These are phyloP conservation scores for Wickerhamomyces chaumierensis DNA, from an alignment of 805 yeast species.

Conservation along the genomic window DNA sequence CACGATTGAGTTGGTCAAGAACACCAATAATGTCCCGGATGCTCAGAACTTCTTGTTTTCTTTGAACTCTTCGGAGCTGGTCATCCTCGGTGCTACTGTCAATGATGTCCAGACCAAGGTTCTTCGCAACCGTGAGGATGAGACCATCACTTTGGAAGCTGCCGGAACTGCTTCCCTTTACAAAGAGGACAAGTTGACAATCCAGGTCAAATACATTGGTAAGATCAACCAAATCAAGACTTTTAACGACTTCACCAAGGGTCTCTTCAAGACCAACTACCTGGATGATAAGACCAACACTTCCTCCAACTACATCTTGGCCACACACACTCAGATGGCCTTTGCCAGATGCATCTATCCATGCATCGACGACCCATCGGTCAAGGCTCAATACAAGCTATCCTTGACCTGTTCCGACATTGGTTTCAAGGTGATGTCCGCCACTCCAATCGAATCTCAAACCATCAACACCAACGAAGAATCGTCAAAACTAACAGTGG, in stretches of 20 bases:
- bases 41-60: neutral
- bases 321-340: constrained; percentile 66
- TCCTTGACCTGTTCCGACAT: constrained; percentile 29
- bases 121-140: neutral
- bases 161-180: neutral
- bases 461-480: constrained; percentile 13
- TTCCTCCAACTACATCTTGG: constrained; percentile 40
- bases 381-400: constrained; percentile 40
- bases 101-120: neutral
- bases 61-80: neutral
- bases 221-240: constrained; percentile 37
- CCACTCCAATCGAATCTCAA: constrained; percentile 26
- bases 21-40: neutral
- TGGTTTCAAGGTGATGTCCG: constrained; percentile 41
- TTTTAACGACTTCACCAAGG: constrained; percentile 44
- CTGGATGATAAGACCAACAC: constrained; percentile 36
- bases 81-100: neutral
- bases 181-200: neutral
- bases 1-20: constrained; percentile 17
- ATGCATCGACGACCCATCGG: constrained; percentile 52
- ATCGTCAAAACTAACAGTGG: constrained; percentile 24
- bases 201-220: constrained; percentile 35
- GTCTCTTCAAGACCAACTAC: constrained; percentile 60
- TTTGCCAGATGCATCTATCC: constrained; percentile 58
- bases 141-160: neutral